Evolutionary conservation across 2,329 filamentous ascomycete species (phyloP).

Genomic region (Karstenula rhodostoma): DNA sequence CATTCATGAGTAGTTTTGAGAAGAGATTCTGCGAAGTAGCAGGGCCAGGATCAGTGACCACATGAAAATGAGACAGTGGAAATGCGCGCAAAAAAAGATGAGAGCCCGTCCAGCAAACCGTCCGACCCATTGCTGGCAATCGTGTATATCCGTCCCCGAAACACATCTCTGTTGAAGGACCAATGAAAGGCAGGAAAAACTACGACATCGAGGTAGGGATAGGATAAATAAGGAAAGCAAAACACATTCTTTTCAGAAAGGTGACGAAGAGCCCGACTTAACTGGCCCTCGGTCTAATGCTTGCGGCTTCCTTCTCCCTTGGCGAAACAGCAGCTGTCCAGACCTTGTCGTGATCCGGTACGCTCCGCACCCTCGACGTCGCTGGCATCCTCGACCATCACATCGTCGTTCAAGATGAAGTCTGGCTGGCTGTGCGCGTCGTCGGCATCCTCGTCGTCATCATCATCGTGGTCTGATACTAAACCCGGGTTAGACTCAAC

Average conservation of each 20-base stretch:
- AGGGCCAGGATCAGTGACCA: not conserved
- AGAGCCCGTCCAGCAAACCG: constrained; percentile 8
- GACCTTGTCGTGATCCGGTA: constrained; percentile 39
- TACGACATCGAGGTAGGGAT: constrained; percentile 26
- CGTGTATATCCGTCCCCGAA: constrained; percentile 22
- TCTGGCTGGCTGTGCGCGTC: constrained; percentile 48
- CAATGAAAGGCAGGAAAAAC: constrained; percentile 19
- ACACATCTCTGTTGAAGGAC: constrained; percentile 8
- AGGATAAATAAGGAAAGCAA: constrained; percentile 25
- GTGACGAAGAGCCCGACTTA: constrained; percentile 33
- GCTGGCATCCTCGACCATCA: constrained; percentile 50
- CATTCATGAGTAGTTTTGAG: constrained; percentile 13
- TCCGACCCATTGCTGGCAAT: constrained; percentile 25
- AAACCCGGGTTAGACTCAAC: constrained; percentile 60
- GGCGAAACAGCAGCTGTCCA: constrained; percentile 43
- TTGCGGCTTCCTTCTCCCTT: constrained; percentile 47
- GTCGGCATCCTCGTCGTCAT: constrained; percentile 55
- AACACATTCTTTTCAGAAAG: constrained; percentile 37
- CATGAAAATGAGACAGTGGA: constrained; percentile 5
- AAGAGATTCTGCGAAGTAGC: constrained; percentile 9
- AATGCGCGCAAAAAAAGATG: not conserved
- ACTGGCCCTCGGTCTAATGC: constrained; percentile 39
- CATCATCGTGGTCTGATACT: constrained; percentile 60
- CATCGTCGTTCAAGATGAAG: constrained; percentile 44
- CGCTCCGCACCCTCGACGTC: constrained; percentile 49